Evolutionary conservation across 2,329 filamentous ascomycete species (phyloP), one percentile per base, ranked within the genome.

Genomic region (Sporothrix pseudoabietina): DNA sequence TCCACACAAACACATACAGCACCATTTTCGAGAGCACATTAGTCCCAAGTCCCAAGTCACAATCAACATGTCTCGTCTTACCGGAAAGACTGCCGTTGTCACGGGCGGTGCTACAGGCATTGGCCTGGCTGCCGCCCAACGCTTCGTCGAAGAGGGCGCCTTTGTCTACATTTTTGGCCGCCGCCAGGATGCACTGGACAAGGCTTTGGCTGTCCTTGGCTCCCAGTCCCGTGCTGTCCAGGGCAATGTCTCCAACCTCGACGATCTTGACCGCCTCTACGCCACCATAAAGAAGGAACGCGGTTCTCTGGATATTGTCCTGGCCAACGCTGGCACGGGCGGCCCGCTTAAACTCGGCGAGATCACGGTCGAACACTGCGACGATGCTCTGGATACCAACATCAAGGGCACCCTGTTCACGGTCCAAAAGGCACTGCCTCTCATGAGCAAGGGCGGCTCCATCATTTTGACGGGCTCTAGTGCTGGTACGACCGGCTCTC

Each of bases 281-380:
- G 61, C 74, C 19, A 12, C 75, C 69, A 69, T 75, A 35, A 74
- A 73, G 68, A 63, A 71, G 61, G 73, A 74, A 72, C 71, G 71
- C 44, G 68, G 71, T 26, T 22, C 39, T 3, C 69, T 75, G 68
- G 71, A 88, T 78, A 84, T 94, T 44, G 86, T 97, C 2, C 86
- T 97, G 75, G 97, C 97, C 79, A 91, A 92, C 49, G 93, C 94
- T 0, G 94, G 93, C 10, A 85, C 86, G 89, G 0, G 89, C 93
- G 77, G 86, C 85, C 19, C 87, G 85, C 0, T 83, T 92, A 1
- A 44, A 47, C 85, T 96, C 26, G 82, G 88, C 68, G 83, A 85
- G 12, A 89, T 88, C 0, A 78, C 81, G 0, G 79, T 85, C 0
- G 80, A 82, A 0, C 83, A 86, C 5, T 83, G 93, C 22, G 82